Conservation (phyloP, 1,139 yeast genomes). For the Debaryomyces subglobosus region DNA sequence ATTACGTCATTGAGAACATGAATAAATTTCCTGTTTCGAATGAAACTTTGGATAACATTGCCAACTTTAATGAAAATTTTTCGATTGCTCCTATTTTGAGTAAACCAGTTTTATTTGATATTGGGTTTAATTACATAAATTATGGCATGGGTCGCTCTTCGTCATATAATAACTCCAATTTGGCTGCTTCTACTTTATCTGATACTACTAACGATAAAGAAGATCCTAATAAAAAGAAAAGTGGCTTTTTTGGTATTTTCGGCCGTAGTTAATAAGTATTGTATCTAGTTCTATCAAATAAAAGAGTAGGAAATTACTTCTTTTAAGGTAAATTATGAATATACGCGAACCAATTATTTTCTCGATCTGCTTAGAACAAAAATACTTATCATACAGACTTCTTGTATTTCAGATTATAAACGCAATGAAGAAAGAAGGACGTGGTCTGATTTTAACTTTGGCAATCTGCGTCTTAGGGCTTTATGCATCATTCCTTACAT, state of each 20-base stretch:
- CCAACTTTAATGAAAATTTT: constrained; percentile 48
- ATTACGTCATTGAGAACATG: constrained; percentile 51
- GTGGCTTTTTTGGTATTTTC: constrained; percentile 51
- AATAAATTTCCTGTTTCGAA: constrained; percentile 43
- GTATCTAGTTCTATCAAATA: neutral
- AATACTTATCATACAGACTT: neutral
- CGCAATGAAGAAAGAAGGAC: constrained; percentile 8
- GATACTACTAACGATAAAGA: constrained; percentile 13
- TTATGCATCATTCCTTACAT: constrained; percentile 80
- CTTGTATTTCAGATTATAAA: neutral
- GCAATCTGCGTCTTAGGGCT: constrained; percentile 69
- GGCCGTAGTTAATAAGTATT: constrained; percentile 26
- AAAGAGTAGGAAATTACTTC: neutral
- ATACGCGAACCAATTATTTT: neutral
- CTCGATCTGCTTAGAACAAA: neutral
- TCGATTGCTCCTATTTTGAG: constrained; percentile 59
- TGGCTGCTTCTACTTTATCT: constrained; percentile 15
- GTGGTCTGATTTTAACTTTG: constrained; percentile 30
- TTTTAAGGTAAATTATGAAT: neutral
- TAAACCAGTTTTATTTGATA: constrained; percentile 88
- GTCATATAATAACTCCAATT: constrained; percentile 12
- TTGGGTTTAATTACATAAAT: constrained; percentile 79
- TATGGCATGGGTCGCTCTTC: constrained; percentile 34
- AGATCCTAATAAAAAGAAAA: constrained; percentile 31
- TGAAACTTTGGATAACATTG: constrained; percentile 41